Evolutionary conservation across 257 asterid species (phyloP).

Genomic region (Solanum neorickii): DNA sequence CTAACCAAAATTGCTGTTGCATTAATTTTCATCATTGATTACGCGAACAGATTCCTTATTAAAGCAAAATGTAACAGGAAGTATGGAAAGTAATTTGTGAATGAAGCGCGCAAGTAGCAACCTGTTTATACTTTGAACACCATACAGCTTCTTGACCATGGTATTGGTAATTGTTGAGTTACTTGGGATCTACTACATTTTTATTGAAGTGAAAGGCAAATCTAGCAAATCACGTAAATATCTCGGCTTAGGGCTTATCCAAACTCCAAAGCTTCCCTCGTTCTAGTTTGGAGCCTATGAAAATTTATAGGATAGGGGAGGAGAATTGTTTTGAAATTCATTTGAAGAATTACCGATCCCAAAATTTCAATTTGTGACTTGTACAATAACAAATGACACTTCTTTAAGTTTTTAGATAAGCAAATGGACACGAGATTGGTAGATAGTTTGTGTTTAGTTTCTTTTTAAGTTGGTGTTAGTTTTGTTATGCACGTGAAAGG

Average conservation of each 20-base stretch:
- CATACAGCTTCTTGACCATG: background rate
- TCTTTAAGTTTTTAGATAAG: background rate
- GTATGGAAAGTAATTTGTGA: background rate
- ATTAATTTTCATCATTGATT: background rate
- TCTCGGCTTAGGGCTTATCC: background rate
- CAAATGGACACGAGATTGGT: background rate
- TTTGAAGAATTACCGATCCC: background rate
- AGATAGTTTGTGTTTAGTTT: background rate
- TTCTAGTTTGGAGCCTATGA: background rate
- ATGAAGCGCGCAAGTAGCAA: background rate
- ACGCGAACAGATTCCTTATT: background rate
- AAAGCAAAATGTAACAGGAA: background rate
- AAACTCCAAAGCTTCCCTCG: background rate
- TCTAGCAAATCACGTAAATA: background rate
- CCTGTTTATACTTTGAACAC: background rate
- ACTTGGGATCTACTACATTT: background rate
- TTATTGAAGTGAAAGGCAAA: background rate
- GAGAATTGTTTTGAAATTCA: background rate
- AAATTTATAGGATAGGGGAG: background rate
- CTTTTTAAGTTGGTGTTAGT: background rate
- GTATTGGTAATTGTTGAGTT: background rate
- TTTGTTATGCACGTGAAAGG: background rate
- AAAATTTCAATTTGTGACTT: background rate
- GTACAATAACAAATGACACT: background rate
- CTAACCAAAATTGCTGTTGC: background rate